A percentile compares a stretch with the other conserved stretches of the same genome.
phyloP scores from a whole-genome alignment of 495 filamentous ascomycete genomes.

The Daldinia bambusicola region DNA sequence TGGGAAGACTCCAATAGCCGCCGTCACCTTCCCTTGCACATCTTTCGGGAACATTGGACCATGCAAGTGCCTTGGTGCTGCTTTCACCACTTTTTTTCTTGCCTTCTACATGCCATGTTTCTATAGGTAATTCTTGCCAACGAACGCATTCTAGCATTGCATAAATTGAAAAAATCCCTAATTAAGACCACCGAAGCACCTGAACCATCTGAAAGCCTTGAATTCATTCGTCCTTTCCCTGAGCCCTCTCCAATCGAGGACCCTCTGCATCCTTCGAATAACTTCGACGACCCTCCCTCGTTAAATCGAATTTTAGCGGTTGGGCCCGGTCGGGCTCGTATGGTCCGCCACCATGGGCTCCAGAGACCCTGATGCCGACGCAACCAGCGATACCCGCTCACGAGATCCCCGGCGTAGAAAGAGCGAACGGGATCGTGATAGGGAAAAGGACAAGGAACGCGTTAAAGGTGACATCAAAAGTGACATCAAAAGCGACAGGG shows the following conservation, averaged over 20 bases:
- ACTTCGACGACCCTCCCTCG: constrained; percentile 15
- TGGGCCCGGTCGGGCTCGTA: constrained; percentile 50
- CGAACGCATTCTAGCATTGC: constrained; percentile 19
- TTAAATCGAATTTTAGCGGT: constrained; percentile 22
- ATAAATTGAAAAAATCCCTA: constrained; percentile 5
- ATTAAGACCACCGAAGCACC: not conserved
- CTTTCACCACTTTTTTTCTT: constrained; percentile 39
- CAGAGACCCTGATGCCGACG: constrained; percentile 55
- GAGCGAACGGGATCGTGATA: constrained; percentile 47
- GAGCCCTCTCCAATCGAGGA: constrained; percentile 13
- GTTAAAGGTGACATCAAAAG: constrained; percentile 23
- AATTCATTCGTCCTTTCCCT: constrained; percentile 14
- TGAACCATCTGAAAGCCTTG: not conserved
- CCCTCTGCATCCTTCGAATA: constrained; percentile 14
- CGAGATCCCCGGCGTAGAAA: constrained; percentile 56
- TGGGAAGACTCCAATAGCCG: constrained; percentile 42
- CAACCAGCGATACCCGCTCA: constrained; percentile 51
- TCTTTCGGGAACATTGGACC: constrained; percentile 20
- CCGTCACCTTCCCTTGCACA: constrained; percentile 39
- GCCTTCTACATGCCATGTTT: constrained; percentile 1
- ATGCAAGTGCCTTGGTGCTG: constrained; percentile 33
- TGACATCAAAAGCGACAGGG: constrained; percentile 17
- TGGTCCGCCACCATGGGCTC: constrained; percentile 58
- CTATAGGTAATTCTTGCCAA: not conserved
- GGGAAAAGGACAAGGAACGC: constrained; percentile 45